Base-by-base conservation (phyloP, 2,329 filamentous ascomycete genomes). In the Septoria petroselini region DNA sequence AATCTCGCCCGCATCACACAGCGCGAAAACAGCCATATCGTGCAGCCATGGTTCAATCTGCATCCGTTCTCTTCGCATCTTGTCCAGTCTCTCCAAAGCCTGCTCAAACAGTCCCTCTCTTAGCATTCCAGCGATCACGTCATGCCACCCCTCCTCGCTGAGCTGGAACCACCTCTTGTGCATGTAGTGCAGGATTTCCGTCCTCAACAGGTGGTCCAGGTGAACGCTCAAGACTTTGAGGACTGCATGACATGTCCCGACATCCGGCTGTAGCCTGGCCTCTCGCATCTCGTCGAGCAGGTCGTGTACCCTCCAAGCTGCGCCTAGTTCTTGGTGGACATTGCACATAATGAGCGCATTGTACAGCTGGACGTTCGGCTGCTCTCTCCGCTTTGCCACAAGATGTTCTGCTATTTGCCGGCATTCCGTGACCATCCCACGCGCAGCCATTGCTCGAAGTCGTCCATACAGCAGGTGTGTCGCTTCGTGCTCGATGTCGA, bases 81-180 rank as follows among this genome's bases (percentile, higher is more conserved):
- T 71, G 30, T 88, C 83, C 34, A 95, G 69, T 58, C 81, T 81
- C 43, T 79, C 73, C 50, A 95, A 73, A 1, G 89, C 91, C 55
- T 91, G 73, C 70, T 97, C 93, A 55, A 88, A 84, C 61, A 94
- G 85, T 1, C 83, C 81, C 60, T 96, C 91, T 15, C 90, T 80
- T 29, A 97, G 74, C 52, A 94, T 71, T 0, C 88, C 89, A 7
- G 88, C 71, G 1, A 85, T 78, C 15, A 94, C 75, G 63, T 80
- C 81, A 60, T 86, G 80, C 64, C 79, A 80, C 7, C 83, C 85
- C 5, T 77, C 74, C 8, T 76, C 78, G 34, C 76, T 81, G 7
- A 87, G 71, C 7, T 74, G 71, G 44, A 86, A 77, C 86, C 89
- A 95, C 55, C 81, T 77, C 48, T 81, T 76, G 61, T 81, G 81